Evolutionary conservation across 768 basidiomycete species (phyloP), one percentile per base, ranked within the genome.

Genomic region (Lanmaoa pseudosensibilis): DNA sequence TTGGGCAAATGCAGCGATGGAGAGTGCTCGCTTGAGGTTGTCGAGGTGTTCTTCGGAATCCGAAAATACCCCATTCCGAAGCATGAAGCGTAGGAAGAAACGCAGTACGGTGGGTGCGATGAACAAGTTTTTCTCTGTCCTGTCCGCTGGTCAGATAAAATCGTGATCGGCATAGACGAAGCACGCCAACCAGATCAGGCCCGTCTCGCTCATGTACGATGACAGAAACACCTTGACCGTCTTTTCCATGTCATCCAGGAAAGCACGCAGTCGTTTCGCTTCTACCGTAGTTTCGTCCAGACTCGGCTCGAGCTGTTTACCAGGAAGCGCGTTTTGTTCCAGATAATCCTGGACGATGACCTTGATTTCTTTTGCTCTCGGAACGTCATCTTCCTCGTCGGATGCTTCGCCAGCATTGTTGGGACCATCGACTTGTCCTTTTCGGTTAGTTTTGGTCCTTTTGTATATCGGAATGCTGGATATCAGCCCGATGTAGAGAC

Each of bases 201-300:
- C 90, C 51, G 82, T 81, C 52, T 83, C 78, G 25, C 80, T 74
- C 72, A 84, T 83, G 62, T 86, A 81, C 2, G 86, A 87, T 2
- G 87, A 86, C 56, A 92, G 73, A 69, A 90, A 92, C 15, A 89
- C 75, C 56, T 77, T 83, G 60, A 86, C 72, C 36, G 76, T 69
- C n/a, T 67, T 69, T 57, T 84, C 86, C 8, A 89, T 86, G 52
- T 88, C 77, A 33, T 80, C 70, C 52, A 90, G 62, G 67, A 92
- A 92, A 2, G 71, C 64, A 4, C 74, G 64, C 55, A 84, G 71
- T 66, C 73, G 56, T 6, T 50, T 52, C 13, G 52, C 50, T 44
- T 65, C 61, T 19, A 49, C 23, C 5, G 54, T 57, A 7, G 58
- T 57, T 18, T 45, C 27, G 19, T 64, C 62, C 7, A 53, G 47